Evolutionary conservation across 2,329 filamentous ascomycete genomes (phyloP), one percentile per base, ranked within the genome.

Genomic region (Dothidotthia symphoricarpi): DNA sequence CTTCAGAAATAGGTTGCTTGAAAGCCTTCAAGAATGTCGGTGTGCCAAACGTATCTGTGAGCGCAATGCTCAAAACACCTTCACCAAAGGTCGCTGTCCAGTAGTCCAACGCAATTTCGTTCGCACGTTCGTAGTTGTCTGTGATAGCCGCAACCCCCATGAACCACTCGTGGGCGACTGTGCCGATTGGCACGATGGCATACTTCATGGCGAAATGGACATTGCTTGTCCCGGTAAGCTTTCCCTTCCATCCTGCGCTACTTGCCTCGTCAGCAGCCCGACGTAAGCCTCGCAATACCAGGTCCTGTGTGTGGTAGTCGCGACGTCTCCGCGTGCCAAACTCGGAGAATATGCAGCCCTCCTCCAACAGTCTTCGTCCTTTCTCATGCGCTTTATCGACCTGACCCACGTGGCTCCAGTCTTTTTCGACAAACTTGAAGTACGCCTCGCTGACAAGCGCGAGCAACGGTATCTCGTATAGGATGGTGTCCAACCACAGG

Each of bases 41-140:
- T 0, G 93, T 98, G 31, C 93, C 93, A 58, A 97, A 97, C 0
- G 93, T 98, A 69, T 98, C 93, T 0, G 93, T 98, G 47, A 98
- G 73, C 1, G 93, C 90, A 53, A 98, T 90, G 5, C 85, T 82
- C 22, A 96, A 77, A 24, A 91, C 79, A 3, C 81, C 87, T 59
- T 85, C 82, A 3, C 93, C 93, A 62, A 96, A 98, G 45, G 87
- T 95, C 35, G 83, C 82, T 24, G 95, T 80, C 93, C 93, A 98
- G 64, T 94, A 88, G 41, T 81, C 76, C 52, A 98, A 72, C 0
- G 88, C 90, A 48, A 84, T 77, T 64, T 95, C 88, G 25, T 90
- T 95, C 3, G 93, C 90, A 45, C 78, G 75, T 53, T 81, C 78
- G 63, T 98, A 98, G 68, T 96, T 80, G 47, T 88, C 78, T 4